These are phyloP conservation scores for Calonectria multiphialidica DNA, from an alignment of 2,329 filamentous ascomycete genomes.

Conservation along the genomic window DNA sequence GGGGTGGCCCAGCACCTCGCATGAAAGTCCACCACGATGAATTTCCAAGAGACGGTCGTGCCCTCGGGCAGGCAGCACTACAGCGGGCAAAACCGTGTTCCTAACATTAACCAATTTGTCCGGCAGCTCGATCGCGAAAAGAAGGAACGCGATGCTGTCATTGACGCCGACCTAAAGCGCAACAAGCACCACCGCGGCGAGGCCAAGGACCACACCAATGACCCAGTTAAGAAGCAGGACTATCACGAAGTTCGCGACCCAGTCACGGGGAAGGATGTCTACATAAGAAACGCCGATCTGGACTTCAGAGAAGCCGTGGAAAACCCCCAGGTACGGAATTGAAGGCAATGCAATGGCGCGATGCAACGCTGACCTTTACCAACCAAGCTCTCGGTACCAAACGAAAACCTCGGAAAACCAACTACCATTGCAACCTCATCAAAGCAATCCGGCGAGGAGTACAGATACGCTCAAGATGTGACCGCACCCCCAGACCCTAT, in stretches of 20 bases:
- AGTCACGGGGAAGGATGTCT: constrained; percentile 86
- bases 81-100: constrained; percentile 85
- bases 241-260: constrained; percentile 88
- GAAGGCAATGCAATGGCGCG: not conserved
- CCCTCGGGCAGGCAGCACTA: constrained; percentile 75
- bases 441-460: constrained; percentile 80
- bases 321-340: constrained; percentile 71
- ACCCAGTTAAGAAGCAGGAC: constrained; percentile 52
- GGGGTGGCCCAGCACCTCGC: constrained; percentile 13
- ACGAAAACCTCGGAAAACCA: constrained; percentile 84
- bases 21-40: constrained; percentile 46
- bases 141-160: constrained; percentile 76
- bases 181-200: constrained; percentile 52
- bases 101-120: constrained; percentile 88
- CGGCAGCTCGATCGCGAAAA: constrained; percentile 84
- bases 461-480: constrained; percentile 87
- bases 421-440: constrained; percentile 80
- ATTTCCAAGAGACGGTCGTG: constrained; percentile 53
- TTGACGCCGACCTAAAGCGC: constrained; percentile 69
- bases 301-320: constrained; percentile 77
- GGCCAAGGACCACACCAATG: constrained; percentile 57
- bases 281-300: constrained; percentile 84
- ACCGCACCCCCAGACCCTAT: constrained; percentile 92
- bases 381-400: constrained; percentile 81
- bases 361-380: not conserved